A percentile compares a stretch with the other conserved stretches of the same genome.
Conservation (phyloP, 306 rosid genomes). For the Spatholobus suberectus region DNA sequence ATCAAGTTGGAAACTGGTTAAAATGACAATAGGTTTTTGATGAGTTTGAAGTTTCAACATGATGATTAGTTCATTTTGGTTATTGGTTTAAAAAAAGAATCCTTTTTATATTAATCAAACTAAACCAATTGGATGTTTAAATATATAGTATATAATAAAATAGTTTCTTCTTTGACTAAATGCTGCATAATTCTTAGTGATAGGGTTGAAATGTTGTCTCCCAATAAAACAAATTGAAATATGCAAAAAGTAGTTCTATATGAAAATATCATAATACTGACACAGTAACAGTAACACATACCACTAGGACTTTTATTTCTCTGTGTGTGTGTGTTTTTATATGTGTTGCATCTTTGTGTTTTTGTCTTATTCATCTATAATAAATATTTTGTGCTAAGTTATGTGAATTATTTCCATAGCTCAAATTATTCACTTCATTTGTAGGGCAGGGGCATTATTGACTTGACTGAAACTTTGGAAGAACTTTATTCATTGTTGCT, state of each 20-base stretch:
- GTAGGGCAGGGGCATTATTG: slow-evolving; percentile 84
- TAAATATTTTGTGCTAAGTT: not conserved
- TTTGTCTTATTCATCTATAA: not conserved
- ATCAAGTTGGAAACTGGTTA: not conserved
- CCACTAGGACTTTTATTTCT: not conserved
- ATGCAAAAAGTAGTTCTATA: not conserved
- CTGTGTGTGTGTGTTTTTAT: not conserved
- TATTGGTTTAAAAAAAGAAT: not conserved
- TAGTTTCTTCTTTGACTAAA: slow-evolving; percentile 5
- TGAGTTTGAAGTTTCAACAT: not conserved
- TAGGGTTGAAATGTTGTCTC: slow-evolving; percentile 13
- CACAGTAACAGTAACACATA: not conserved
- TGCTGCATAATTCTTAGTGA: slow-evolving; percentile 16
- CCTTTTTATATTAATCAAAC: not conserved
- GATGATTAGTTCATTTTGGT: not conserved
- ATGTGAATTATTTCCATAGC: slow-evolving; percentile 38
- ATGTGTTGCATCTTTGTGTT: slow-evolving; percentile 6
- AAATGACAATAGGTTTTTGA: slow-evolving; percentile 2
- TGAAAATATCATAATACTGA: slow-evolving; percentile 1
- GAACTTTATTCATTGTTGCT: slow-evolving; percentile 91
- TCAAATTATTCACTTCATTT: slow-evolving; percentile 47
- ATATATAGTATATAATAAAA: not conserved
- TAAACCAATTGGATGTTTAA: not conserved
- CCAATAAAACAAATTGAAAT: not conserved
- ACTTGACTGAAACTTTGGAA: slow-evolving; percentile 87